These are phyloP conservation scores for Tolypocladium cylindrosporum DNA, from an alignment of 2,329 filamentous ascomycete species.

Conservation along the genomic window DNA sequence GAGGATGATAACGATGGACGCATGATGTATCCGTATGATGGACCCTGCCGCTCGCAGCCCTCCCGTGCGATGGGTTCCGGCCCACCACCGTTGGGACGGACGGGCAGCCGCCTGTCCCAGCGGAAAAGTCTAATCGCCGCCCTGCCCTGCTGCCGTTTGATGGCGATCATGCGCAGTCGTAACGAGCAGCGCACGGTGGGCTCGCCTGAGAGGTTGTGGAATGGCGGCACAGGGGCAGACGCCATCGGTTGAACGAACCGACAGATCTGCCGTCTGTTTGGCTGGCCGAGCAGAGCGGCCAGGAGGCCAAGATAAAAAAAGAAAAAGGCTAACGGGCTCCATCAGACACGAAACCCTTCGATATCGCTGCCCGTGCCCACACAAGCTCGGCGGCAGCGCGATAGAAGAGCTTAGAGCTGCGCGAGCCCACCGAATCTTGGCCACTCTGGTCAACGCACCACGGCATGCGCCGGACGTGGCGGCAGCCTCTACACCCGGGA, in stretches of 20 bases:
- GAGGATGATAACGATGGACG: background rate
- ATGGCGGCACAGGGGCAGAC: background rate
- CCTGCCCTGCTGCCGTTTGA: background rate
- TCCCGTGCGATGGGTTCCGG: background rate
- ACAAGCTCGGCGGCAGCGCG: background rate
- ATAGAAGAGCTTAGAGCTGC: background rate
- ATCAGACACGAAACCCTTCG: background rate
- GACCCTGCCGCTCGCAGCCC: background rate
- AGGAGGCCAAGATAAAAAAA: background rate
- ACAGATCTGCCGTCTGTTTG: background rate
- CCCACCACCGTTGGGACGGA: background rate
- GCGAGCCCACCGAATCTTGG: background rate
- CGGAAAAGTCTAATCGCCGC: background rate
- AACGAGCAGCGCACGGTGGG: background rate
- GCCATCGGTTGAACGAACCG: background rate
- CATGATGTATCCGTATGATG: background rate
- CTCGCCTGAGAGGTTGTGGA: background rate
- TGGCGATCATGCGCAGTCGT: background rate
- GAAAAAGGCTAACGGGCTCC: background rate
- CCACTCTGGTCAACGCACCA: background rate
- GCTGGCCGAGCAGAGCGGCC: background rate
- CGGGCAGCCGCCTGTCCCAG: background rate
- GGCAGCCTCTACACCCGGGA: background rate
- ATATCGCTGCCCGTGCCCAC: background rate
- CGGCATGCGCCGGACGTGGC: background rate